Percentiles rank a stretch among this genome's conserved stretches.
Evolutionary conservation across 2,329 filamentous ascomycete species (phyloP).

Genomic region (Botrytis byssoidea): DNA sequence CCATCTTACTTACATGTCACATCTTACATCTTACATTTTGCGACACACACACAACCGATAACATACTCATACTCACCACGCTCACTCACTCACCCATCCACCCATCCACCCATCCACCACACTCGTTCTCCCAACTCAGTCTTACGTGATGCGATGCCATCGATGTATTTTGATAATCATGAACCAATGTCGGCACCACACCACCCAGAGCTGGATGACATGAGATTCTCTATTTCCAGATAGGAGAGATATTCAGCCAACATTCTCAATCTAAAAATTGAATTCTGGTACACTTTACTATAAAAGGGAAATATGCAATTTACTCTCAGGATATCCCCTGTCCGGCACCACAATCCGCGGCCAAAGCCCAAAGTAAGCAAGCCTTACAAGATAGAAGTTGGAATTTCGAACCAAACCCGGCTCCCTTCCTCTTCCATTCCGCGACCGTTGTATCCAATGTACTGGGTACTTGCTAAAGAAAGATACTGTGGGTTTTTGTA

Average conservation of each 20-base stretch:
- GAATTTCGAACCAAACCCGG: neutral
- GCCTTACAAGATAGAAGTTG: neutral
- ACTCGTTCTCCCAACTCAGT: neutral
- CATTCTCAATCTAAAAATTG: neutral
- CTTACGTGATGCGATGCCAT: conserved; percentile 10
- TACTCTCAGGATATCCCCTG: conserved; percentile 8
- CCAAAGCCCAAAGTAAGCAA: neutral
- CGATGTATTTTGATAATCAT: neutral
- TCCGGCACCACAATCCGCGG: neutral
- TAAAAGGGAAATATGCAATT: neutral
- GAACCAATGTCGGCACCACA: neutral
- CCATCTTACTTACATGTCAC: neutral
- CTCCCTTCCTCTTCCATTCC: neutral
- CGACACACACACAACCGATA: neutral
- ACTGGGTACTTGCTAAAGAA: neutral
- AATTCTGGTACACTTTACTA: neutral
- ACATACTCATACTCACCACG: neutral
- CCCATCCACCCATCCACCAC: neutral
- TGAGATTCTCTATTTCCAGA: conserved; percentile 16
- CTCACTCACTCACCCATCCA: neutral
- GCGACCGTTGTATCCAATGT: conserved; percentile 3
- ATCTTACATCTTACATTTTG: neutral
- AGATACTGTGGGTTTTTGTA: neutral
- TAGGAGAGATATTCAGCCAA: neutral
- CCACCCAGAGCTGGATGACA: neutral